A percentile compares a stretch with the other conserved stretches of the same genome.
These are phyloP conservation scores for Lippia alba DNA, from an alignment of 305 asterid species.

Conservation along the genomic window DNA sequence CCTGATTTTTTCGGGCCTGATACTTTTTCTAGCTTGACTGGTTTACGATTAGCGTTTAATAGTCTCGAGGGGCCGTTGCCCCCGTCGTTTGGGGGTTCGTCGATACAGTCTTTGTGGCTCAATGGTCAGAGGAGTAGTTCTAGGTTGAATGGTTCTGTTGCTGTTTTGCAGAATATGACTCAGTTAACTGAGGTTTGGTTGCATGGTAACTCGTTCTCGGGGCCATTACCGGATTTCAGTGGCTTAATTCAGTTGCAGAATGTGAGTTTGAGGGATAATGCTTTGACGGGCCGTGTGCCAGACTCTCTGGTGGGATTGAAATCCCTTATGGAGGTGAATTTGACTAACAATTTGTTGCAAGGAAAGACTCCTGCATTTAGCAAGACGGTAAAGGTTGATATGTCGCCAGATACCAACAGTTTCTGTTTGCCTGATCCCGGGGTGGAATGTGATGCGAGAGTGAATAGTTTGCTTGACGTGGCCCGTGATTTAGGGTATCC, in stretches of 20 bases:
- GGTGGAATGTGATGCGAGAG: slow-evolving; percentile 58
- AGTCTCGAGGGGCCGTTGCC: slow-evolving; percentile 75
- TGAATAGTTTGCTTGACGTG: slow-evolving; percentile 61
- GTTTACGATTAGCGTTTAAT: slow-evolving; percentile 59
- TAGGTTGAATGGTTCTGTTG: slow-evolving; percentile 65
- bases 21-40: slow-evolving; percentile 49
- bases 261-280: slow-evolving; percentile 69
- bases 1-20: slow-evolving; percentile 66
- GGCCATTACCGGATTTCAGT: slow-evolving; percentile 79
- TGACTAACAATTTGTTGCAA: slow-evolving; percentile 77
- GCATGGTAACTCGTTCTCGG: slow-evolving; percentile 64
- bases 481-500: slow-evolving; percentile 65
- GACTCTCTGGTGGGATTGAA: slow-evolving; percentile 56
- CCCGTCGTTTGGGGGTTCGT: slow-evolving; percentile 51
- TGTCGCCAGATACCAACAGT: slow-evolving; percentile 45
- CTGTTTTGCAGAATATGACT: slow-evolving; percentile 68
- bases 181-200: slow-evolving; percentile 63
- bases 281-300: slow-evolving; percentile 78
- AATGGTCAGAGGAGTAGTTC: slow-evolving; percentile 56
- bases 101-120: slow-evolving; percentile 68
- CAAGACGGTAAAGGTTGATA: slow-evolving; percentile 51
- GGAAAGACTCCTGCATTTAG: slow-evolving; percentile 72
- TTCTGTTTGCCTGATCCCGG: slow-evolving; percentile 68
- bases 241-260: slow-evolving; percentile 49
- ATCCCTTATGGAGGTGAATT: slow-evolving; percentile 54